Percentiles rank a stretch among this genome's conserved stretches.
phyloP scores from a whole-genome alignment of 257 asterid genomes.

The Scutellaria galericulata region DNA sequence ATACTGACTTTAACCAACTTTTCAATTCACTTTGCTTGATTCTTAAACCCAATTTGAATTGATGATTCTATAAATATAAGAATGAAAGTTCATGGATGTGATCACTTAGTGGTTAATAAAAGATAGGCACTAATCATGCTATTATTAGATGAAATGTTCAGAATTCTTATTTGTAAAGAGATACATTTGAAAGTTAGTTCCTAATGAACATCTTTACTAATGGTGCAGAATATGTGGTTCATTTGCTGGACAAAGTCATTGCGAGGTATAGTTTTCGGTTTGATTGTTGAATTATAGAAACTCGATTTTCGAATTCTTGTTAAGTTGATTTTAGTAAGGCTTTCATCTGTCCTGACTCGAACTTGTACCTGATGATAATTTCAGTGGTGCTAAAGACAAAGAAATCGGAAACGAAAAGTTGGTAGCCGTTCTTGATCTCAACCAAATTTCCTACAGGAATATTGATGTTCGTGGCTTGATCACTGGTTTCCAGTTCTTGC shows the following conservation, averaged over 20 bases:
- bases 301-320: not conserved
- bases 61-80: too few relatives aligned
- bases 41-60: too few relatives aligned
- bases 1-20: too few relatives aligned
- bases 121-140: too few relatives aligned
- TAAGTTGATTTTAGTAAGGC: too few relatives aligned
- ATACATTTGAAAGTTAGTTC: too few relatives aligned
- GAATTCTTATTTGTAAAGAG: too few relatives aligned
- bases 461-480: constrained; percentile 68
- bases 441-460: constrained; percentile 58
- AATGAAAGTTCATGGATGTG: too few relatives aligned
- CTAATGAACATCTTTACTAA: not conserved
- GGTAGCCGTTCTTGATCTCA: constrained; percentile 61
- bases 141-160: too few relatives aligned
- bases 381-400: constrained; percentile 63
- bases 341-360: too few relatives aligned
- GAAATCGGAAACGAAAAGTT: constrained; percentile 76
- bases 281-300: not conserved
- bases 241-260: constrained; percentile 78
- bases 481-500: constrained; percentile 77
- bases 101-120: too few relatives aligned
- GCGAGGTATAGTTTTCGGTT: constrained; percentile 59
- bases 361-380: not conserved
- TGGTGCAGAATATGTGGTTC: constrained; percentile 78
- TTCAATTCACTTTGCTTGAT: too few relatives aligned